These are phyloP conservation scores for Sphaerulina populicola DNA, from an alignment of 2,329 filamentous ascomycete genomes.

Conservation along the genomic window DNA sequence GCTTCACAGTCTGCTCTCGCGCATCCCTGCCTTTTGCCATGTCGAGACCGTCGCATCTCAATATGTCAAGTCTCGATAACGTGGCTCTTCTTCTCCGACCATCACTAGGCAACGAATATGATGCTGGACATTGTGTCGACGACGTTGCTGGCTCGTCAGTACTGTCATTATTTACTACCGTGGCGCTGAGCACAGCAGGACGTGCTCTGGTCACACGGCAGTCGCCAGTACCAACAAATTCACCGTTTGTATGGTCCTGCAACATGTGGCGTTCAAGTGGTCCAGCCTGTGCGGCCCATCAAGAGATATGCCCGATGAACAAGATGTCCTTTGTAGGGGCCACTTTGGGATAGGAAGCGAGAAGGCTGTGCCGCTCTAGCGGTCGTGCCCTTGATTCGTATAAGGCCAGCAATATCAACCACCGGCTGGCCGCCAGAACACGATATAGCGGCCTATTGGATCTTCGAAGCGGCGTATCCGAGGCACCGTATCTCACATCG, in stretches of 20 bases:
- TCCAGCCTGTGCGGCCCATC: neutral
- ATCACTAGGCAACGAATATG: neutral
- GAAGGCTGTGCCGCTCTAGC: neutral
- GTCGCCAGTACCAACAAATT: neutral
- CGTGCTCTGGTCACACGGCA: neutral
- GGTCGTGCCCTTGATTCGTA: neutral
- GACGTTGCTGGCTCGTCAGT: neutral
- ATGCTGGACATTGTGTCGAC: neutral
- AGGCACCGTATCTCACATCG: neutral
- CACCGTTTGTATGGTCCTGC: neutral
- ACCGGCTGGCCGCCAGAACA: neutral
- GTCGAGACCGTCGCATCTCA: neutral
- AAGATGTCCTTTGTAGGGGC: neutral
- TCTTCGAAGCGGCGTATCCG: no score
- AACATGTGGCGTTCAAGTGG: constrained; percentile 11
- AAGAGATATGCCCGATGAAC: constrained; percentile 5
- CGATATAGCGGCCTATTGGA: neutral
- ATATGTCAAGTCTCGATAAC: neutral
- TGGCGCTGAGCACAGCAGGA: neutral
- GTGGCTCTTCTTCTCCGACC: neutral
- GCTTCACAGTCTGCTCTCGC: neutral
- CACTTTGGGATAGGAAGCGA: neutral
- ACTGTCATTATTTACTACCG: neutral
- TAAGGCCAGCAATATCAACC: neutral
- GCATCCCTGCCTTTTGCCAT: neutral